These are phyloP conservation scores for Solanum aculeatissimum DNA, from an alignment of 305 asterid species.

Conservation along the genomic window DNA sequence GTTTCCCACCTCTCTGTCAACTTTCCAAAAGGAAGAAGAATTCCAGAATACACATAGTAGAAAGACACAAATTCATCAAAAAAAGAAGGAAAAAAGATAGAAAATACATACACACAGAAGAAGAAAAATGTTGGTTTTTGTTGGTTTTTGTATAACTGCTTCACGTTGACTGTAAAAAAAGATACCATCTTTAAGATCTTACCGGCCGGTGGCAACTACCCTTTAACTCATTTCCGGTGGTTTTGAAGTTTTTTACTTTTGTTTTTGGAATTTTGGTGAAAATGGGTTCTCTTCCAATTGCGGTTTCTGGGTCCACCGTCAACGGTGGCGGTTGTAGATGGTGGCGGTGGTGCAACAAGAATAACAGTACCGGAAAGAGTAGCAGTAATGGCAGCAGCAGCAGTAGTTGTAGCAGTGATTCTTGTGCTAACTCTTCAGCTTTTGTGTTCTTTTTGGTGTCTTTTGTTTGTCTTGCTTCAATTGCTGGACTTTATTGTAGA, in stretches of 20 bases:
- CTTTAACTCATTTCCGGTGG: background rate
- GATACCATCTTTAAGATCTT: background rate
- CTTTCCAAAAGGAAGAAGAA: background rate
- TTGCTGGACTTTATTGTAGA: background rate
- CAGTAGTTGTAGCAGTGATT: background rate
- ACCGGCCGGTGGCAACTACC: background rate
- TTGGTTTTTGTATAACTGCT: background rate
- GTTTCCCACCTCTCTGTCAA: background rate
- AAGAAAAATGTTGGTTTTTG: background rate
- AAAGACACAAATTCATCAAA: background rate
- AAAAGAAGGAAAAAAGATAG: background rate
- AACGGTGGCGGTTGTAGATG: conserved; percentile 2
- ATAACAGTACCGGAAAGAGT: background rate
- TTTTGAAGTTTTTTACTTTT: background rate
- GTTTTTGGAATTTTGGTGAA: background rate
- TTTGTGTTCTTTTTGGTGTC: background rate
- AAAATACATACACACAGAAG: background rate
- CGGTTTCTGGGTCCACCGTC: background rate
- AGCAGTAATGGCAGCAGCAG: background rate
- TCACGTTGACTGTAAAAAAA: background rate
- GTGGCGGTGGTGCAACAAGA: conserved; percentile 8
- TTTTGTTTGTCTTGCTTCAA: conserved; percentile 1
- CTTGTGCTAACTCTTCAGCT: background rate
- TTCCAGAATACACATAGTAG: background rate
- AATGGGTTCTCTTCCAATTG: conserved; percentile 15